These are phyloP conservation scores for Phallus indusiatus DNA, from an alignment of 768 basidiomycete species.

Conservation along the genomic window DNA sequence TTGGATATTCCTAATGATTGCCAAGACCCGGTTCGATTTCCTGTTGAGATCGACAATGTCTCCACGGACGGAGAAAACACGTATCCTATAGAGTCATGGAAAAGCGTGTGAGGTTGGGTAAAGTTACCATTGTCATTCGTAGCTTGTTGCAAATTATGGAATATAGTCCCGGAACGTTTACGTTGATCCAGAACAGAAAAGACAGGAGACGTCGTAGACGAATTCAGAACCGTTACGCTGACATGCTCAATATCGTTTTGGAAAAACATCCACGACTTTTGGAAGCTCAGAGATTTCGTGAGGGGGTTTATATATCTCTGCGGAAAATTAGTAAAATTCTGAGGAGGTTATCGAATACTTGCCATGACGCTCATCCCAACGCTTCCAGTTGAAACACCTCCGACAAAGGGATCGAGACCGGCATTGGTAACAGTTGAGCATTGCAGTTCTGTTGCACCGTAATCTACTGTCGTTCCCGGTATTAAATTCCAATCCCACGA, in stretches of 20 bases:
- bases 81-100: constrained; percentile 64
- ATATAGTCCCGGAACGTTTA: constrained; percentile 32
- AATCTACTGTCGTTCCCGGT: constrained; percentile 63
- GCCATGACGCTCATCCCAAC: constrained; percentile 50
- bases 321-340: not conserved
- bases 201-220: constrained; percentile 35
- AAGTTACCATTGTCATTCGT: constrained; percentile 16
- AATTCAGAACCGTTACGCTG: constrained; percentile 41
- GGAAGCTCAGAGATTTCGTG: constrained; percentile 45
- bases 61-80: constrained; percentile 27
- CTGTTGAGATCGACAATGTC: constrained; percentile 31
- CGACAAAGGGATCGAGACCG: constrained; percentile 52
- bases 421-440: constrained; percentile 34
- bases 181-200: constrained; percentile 63
- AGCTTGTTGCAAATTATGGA: constrained; percentile 25
- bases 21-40: constrained; percentile 51
- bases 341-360: not conserved
- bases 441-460: constrained; percentile 41
- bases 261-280: constrained; percentile 71
- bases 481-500: constrained; percentile 75
- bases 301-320: constrained; percentile 51
- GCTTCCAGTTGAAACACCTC: constrained; percentile 50
- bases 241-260: constrained; percentile 53
- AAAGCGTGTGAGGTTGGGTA: constrained; percentile 32
- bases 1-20: constrained; percentile 51